Base-by-base conservation (phyloP, 2,329 filamentous ascomycete species). In the Aspergillus sp. region DNA sequence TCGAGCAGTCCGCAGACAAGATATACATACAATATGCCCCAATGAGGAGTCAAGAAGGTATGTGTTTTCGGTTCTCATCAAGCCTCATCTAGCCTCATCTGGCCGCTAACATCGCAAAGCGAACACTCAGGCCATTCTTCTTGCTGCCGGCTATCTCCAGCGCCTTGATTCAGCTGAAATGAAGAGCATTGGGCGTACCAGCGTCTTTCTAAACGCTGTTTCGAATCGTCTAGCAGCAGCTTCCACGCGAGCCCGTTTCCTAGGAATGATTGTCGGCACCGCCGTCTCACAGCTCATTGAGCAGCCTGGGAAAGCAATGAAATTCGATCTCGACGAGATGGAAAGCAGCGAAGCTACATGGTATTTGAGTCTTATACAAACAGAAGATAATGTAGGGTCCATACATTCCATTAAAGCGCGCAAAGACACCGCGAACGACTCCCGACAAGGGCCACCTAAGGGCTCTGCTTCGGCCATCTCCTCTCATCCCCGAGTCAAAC, bases 181-280 rank as follows among this genome's bases (percentile, higher is more conserved):
- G 1, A 82, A 83, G 3, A 81, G 89, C 59, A 78, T 92, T 33
- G 82, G 90, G 52, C 87, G 89, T 53, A 91, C 91, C 1, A 84
- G 87, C 17, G 70, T 82, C 1, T 96, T 96, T 68, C 80, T 96
- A 49, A 87, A 84, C 61, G 84, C 88, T 6, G 87, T 97, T 35
- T 97, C 95, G 1, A 96, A 96, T 70, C 85, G 93, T 23, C 84
- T 99, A 6, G 86, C 87, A 12, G 84, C 91, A 15, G 88, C 91
- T 4, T 92, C 95, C 41, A 79, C 80, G 6, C 84, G 87, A 63
- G 87, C 90, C 15, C 85, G 92, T 17, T 90, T 96, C 64, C 81
- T 99, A 0, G 95, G 95, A 0, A 96, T 99, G 86, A 81, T 90
- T 2, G 87, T 96, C 33, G 95, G 91, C 4, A 91, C 91, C 64